These are phyloP conservation scores for Leishmania mexicana DNA, from an alignment of 208 protist genomes.

Conservation along the genomic window DNA sequence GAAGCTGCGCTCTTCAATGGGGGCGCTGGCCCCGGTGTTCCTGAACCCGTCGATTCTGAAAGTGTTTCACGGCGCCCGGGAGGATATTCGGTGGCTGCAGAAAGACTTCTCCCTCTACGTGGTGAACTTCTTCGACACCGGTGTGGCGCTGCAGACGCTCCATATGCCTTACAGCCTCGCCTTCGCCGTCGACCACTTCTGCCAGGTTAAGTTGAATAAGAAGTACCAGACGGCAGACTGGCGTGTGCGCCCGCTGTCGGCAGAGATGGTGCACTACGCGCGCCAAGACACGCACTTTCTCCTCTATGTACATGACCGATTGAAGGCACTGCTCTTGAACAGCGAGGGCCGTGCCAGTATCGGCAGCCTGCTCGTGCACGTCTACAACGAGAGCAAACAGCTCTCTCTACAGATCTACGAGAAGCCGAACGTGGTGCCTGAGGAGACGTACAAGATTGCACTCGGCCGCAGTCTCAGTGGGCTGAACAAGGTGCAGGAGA, in stretches of 20 bases:
- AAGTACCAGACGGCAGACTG: constrained; percentile 98
- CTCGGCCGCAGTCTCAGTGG: constrained; percentile 79
- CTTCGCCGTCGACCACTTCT: constrained; percentile 95
- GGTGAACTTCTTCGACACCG: constrained; percentile 99
- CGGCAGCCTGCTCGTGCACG: constrained; percentile 87
- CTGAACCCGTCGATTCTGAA: constrained; percentile 94
- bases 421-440: constrained; percentile 86
- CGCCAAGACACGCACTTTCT: constrained; percentile 99
- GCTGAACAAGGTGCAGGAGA: constrained; percentile 56
- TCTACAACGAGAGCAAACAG: constrained; percentile 78
- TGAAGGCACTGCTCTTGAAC: constrained; percentile 80
- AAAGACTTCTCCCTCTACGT: constrained; percentile 98
- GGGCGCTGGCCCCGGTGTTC: constrained; percentile 89
- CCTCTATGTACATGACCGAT: constrained; percentile 96
- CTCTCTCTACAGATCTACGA: constrained; percentile 92
- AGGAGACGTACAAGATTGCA: constrained; percentile 68
- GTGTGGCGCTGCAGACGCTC: constrained; percentile 94
- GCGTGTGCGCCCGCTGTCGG: constrained; percentile 96
- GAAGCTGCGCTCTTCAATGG: constrained; percentile 89
- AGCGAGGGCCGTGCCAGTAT: constrained; percentile 72
- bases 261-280: constrained; percentile 97
- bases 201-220: constrained; percentile 95
- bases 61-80: constrained; percentile 96
- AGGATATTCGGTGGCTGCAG: constrained; percentile 98
- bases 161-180: constrained; percentile 92